Evolutionary conservation across 352 stramenopile species (phyloP), one percentile per base, ranked within the genome.

Genomic region (Albugo laibachii): DNA sequence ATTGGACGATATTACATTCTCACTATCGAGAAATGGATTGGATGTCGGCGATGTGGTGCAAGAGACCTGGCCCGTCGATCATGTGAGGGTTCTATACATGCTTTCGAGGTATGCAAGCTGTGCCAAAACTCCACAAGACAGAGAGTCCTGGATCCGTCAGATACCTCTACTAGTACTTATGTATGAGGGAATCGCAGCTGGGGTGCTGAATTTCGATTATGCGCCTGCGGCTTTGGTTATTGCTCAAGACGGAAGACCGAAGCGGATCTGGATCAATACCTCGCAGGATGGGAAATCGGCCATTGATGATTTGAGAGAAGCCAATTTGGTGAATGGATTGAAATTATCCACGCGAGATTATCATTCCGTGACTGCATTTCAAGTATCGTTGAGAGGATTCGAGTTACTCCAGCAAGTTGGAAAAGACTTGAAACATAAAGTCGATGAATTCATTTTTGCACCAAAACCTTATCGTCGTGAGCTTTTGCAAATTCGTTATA

Each of bases 111-210:
- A 67, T 43, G 47, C 61, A 10, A 52, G 65, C 21, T 52, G 80
- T 48, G 84, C 84, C 0, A 59, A 64, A 27, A 71, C 67, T 11
- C 59, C 69, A 10, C 66, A 92, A 6, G 79, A 95, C 38, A 91
- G 91, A 34, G 87, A 96, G 57, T 66, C 83, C 50, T 97, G 92
- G 92, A 83, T 97, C 41, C 73, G 88, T 15, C 94, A 96, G 59
- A 85, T 83, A 36, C 80, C 92, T 31, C 50, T 97, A 31, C 68
- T 95, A 14, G 91, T 97, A 49, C 63, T 97, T 11, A 65, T 80
- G 61, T 80, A 78, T 52, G 68, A 80, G 52, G 68, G 68, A 19
- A 80, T 80, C 45, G 66, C 62, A 10, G 58, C 63, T 13, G 65
- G 65, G 2, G 63, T 56, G 18, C 54, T 80, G 1, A 69, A 76